Percentiles rank a stretch among this genome's conserved stretches.
These are phyloP conservation scores for Cystofilobasidium ferigula DNA, from an alignment of 768 basidiomycete species.

Conservation along the genomic window DNA sequence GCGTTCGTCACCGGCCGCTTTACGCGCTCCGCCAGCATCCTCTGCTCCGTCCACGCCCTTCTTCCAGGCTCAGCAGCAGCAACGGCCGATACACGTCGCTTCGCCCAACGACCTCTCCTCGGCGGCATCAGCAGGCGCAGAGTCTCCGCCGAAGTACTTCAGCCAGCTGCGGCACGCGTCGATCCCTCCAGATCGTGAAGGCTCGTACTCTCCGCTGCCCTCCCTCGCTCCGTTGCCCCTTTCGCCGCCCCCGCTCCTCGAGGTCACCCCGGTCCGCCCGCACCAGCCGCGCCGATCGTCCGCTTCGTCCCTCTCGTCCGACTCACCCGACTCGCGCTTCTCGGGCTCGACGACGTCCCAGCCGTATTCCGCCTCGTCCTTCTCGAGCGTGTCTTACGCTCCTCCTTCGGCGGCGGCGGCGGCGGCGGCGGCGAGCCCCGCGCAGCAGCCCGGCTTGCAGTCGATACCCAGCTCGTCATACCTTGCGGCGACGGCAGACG, in stretches of 20 bases:
- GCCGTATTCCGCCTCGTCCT: background rate
- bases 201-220: background rate
- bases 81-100: too few species aligned
- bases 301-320: background rate
- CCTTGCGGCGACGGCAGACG: background rate
- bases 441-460: background rate
- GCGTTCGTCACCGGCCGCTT: background rate
- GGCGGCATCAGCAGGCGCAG: background rate
- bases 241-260: background rate
- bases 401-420: background rate
- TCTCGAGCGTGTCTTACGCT: background rate
- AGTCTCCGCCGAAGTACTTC: background rate
- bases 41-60: background rate
- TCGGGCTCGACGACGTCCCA: background rate
- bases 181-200: background rate
- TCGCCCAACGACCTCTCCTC: background rate
- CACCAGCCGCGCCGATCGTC: background rate
- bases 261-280: too few species aligned
- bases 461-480: background rate
- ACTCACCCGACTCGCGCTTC: background rate
- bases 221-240: background rate
- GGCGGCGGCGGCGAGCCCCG: too few species aligned
- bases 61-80: background rate
- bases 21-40: background rate
- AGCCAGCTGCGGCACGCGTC: background rate